Percentiles rank a stretch among this genome's conserved stretches.
Evolutionary conservation across 441 rosid species (phyloP).

Genomic region (Croton setiger): DNA sequence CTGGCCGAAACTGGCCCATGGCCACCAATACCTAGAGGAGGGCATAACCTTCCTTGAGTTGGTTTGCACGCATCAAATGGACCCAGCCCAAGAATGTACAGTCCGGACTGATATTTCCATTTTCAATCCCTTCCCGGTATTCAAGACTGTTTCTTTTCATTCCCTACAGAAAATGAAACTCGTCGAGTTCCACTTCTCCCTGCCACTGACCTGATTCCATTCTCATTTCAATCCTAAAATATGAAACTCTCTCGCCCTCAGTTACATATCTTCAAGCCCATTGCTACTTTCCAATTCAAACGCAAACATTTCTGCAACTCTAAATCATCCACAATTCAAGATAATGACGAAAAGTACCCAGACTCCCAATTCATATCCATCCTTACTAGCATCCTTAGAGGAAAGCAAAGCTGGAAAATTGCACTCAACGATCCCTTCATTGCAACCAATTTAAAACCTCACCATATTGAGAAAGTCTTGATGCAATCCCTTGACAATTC

Average conservation of each 20-base stretch:
- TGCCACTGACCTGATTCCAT: background rate
- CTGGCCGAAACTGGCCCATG: too few relatives aligned
- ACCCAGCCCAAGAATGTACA: background rate
- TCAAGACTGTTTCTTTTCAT: too few relatives aligned
- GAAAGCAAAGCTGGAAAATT: slow-evolving; percentile 63
- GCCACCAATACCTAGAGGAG: too few relatives aligned
- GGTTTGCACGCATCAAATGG: background rate
- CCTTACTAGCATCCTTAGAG: slow-evolving; percentile 50
- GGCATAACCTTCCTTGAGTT: background rate
- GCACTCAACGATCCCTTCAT: slow-evolving; percentile 47
- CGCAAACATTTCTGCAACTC: slow-evolving; percentile 25
- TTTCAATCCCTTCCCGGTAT: too few relatives aligned
- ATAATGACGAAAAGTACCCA: slow-evolving; percentile 27
- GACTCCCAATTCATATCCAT: slow-evolving; percentile 39
- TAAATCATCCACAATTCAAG: slow-evolving; percentile 18
- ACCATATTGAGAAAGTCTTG: slow-evolving; percentile 62
- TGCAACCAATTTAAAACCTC: slow-evolving; percentile 34
- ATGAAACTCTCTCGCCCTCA: slow-evolving; percentile 44
- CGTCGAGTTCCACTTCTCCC: background rate
- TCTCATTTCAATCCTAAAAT: background rate
- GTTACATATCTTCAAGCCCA: slow-evolving; percentile 22
- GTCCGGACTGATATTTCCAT: background rate
- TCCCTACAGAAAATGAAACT: too few relatives aligned
- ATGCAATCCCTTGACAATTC: slow-evolving; percentile 59
- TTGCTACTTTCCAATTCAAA: slow-evolving; percentile 14